phyloP scores from a whole-genome alignment of 306 rosid genomes.

The Dicorynia guianensis region DNA sequence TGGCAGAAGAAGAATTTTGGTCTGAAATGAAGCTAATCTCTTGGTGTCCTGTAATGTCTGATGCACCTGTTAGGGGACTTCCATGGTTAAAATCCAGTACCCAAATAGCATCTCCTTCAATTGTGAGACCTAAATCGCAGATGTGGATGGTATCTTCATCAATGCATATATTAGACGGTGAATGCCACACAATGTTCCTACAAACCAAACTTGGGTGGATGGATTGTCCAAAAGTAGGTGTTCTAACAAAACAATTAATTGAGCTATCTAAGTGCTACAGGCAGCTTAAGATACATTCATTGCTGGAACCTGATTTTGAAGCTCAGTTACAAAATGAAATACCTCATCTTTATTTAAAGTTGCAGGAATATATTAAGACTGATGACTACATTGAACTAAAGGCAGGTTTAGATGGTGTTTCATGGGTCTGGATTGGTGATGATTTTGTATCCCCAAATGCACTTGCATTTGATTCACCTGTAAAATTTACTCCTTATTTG shows the following conservation, averaged over 20 bases:
- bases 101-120: slow-evolving; percentile 67
- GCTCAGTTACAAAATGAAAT: slow-evolving; percentile 68
- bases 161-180: slow-evolving; percentile 84
- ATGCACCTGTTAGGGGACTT: slow-evolving; percentile 77
- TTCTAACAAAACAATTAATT: slow-evolving; percentile 73
- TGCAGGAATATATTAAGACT: slow-evolving; percentile 68
- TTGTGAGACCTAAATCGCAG: slow-evolving; percentile 87
- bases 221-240: slow-evolving; percentile 58
- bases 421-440: slow-evolving; percentile 99
- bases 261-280: slow-evolving; percentile 73
- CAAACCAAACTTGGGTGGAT: slow-evolving; percentile 85
- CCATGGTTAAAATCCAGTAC: slow-evolving; percentile 80
- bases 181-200: slow-evolving; percentile 59
- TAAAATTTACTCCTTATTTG: slow-evolving; percentile 90
- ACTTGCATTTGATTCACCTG: slow-evolving; percentile 98
- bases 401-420: slow-evolving; percentile 66
- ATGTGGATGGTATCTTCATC: slow-evolving; percentile 92
- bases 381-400: slow-evolving; percentile 58
- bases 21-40: slow-evolving; percentile 78
- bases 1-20: slow-evolving; percentile 87
- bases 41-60: slow-evolving; percentile 88
- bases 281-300: slow-evolving; percentile 65
- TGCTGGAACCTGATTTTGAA: slow-evolving; percentile 64
- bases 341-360: slow-evolving; percentile 70
- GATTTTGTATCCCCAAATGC: slow-evolving; percentile 83